A percentile compares a stretch with the other conserved stretches of the same genome.
Conservation (phyloP, 1,139 yeast species). For the Protomyces inundatus region DNA sequence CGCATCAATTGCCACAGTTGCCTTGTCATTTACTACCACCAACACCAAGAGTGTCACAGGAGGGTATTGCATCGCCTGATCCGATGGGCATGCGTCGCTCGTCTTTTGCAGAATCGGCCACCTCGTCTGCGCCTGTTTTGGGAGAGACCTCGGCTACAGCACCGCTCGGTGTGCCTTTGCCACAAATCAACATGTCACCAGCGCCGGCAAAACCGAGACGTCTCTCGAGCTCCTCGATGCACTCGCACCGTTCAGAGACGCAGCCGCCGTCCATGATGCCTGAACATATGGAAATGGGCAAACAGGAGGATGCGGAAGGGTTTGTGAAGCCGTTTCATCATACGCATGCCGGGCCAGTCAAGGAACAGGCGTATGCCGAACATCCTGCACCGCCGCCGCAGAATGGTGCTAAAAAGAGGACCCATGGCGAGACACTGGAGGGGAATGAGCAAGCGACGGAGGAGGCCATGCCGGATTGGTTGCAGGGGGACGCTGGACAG, state of each 20-base stretch:
- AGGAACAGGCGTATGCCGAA: not conserved
- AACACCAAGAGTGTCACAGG: not conserved
- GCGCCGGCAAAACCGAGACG: not conserved
- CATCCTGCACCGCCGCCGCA: not conserved
- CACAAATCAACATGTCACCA: not conserved
- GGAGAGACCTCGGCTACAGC: not conserved
- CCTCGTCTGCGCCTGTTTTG: not conserved
- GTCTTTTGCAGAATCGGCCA: not conserved
- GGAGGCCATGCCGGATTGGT: not conserved
- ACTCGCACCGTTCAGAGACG: not conserved
- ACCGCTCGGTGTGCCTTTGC: not conserved
- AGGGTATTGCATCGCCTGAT: not conserved
- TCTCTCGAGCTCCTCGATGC: not conserved
- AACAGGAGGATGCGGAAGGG: not conserved
- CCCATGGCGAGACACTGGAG: not conserved
- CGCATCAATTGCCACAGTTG: not conserved
- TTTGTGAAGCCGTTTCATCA: not conserved
- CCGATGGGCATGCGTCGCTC: not conserved
- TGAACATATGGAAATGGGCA: not conserved
- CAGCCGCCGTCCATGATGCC: not conserved
- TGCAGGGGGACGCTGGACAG: not conserved
- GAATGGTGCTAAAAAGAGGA: not conserved
- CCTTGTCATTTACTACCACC: not conserved
- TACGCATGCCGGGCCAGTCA: not conserved
- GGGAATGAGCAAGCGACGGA: not conserved